A percentile compares a stretch with the other conserved stretches of the same genome.
Conservation (phyloP, 148 eudicot species). For the Polygonum maritimum region DNA sequence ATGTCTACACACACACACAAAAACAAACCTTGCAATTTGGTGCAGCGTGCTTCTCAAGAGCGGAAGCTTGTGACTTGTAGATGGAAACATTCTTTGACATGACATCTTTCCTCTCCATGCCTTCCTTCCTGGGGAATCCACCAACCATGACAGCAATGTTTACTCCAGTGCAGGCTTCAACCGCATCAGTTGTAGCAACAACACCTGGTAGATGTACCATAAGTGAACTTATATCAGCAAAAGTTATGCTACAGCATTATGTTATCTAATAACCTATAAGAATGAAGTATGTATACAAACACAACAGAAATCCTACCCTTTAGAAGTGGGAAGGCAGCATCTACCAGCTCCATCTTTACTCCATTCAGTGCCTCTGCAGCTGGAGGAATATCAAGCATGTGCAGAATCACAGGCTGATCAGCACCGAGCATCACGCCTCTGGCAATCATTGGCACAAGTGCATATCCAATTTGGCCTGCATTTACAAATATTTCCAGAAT, state of each 20-base stretch:
- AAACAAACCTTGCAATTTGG: conserved; percentile 83
- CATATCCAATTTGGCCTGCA: conserved; percentile 85
- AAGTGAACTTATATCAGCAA: neutral
- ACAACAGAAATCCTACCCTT: conserved; percentile 39
- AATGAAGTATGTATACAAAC: neutral
- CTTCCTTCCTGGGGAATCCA: conserved; percentile 95
- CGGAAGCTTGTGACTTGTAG: conserved; percentile 93
- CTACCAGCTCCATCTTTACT: conserved; percentile 86
- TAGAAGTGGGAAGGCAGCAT: conserved; percentile 91
- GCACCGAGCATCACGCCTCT: conserved; percentile 84
- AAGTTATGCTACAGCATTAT: neutral
- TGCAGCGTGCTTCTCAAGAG: conserved; percentile 93
- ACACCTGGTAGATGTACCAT: conserved; percentile 41
- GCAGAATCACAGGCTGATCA: conserved; percentile 86
- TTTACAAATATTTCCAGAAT: conserved; percentile 6
- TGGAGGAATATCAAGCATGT: conserved; percentile 89
- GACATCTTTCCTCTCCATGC: conserved; percentile 95
- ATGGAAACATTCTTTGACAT: conserved; percentile 93
- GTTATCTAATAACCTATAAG: neutral
- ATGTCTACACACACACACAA: neutral
- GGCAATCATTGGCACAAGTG: conserved; percentile 91
- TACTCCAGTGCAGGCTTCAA: conserved; percentile 89
- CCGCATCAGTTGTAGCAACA: conserved; percentile 88
- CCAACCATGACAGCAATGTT: conserved; percentile 92
- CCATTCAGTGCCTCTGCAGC: conserved; percentile 94